phyloP scores from a whole-genome alignment of 768 basidiomycete species.

The Boletus bicolor region DNA sequence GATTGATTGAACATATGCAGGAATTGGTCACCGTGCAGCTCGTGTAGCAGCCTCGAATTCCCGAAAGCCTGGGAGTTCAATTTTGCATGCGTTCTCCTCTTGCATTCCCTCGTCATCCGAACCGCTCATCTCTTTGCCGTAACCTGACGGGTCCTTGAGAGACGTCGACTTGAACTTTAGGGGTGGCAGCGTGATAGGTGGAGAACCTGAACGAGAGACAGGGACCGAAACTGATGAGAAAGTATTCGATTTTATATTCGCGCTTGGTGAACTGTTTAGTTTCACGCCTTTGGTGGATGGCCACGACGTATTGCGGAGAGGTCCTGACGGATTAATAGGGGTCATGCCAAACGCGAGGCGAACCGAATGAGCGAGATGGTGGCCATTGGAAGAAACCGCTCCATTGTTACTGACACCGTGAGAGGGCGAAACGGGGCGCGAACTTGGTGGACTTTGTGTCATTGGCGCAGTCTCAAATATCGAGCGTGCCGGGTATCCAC shows the following conservation, averaged over 20 bases:
- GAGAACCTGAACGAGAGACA: slow-evolving; percentile 59
- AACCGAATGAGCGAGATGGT: slow-evolving; percentile 79
- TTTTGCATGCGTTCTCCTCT: slow-evolving; percentile 26
- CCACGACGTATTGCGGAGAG: slow-evolving; percentile 40
- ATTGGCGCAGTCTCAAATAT: slow-evolving; percentile 28
- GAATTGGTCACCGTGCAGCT: slow-evolving; percentile 14
- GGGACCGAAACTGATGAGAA: slow-evolving; percentile 38
- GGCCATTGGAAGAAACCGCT: slow-evolving; percentile 37
- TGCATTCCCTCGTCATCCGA: slow-evolving; percentile 23
- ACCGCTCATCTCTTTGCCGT: slow-evolving; percentile 20
- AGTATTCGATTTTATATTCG: slow-evolving; percentile 6
- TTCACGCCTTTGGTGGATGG: slow-evolving; percentile 26
- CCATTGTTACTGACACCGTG: slow-evolving; percentile 33
- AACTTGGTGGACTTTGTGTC: slow-evolving; percentile 47
- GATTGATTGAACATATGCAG: slow-evolving; percentile 1
- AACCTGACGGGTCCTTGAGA: slow-evolving; percentile 6
- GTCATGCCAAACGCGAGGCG: slow-evolving; percentile 92
- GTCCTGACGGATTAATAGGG: slow-evolving; percentile 51
- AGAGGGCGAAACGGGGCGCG: slow-evolving; percentile 60
- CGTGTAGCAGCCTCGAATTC: slow-evolving; percentile 56
- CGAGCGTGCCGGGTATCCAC: slow-evolving; percentile 17
- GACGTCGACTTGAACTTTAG: slow-evolving; percentile 44
- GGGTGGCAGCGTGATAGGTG: slow-evolving; percentile 72
- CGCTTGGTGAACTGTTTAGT: slow-evolving; percentile 8
- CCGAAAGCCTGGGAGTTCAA: slow-evolving; percentile 62